A percentile compares a stretch with the other conserved stretches of the same genome.
These are phyloP conservation scores for Curvularia sp. DNA, from an alignment of 2,329 filamentous ascomycete genomes.

Conservation along the genomic window DNA sequence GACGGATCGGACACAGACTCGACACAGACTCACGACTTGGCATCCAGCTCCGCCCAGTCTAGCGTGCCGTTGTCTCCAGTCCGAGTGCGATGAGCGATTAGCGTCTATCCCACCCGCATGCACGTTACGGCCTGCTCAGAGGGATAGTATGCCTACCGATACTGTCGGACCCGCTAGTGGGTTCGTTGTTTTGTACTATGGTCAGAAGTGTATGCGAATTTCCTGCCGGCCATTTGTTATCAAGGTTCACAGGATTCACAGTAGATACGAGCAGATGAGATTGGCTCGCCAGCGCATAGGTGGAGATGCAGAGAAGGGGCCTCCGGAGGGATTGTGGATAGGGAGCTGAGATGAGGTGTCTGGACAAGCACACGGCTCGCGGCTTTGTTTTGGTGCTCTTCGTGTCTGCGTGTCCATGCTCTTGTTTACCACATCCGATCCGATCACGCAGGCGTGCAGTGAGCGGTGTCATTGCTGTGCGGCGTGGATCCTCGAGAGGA, in stretches of 20 bases:
- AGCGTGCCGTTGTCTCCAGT: background rate
- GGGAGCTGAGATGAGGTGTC: background rate
- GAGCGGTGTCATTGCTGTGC: conserved; percentile 1
- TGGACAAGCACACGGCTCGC: background rate
- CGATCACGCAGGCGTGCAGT: background rate
- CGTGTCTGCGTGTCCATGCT: background rate
- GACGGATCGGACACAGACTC: background rate
- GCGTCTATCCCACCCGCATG: background rate
- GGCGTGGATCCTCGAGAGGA: conserved; percentile 8
- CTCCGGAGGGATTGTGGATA: background rate
- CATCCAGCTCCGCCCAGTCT: background rate
- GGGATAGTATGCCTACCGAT: background rate
- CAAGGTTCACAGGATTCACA: conserved; percentile 15
- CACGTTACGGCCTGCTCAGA: background rate
- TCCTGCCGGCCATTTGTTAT: conserved; percentile 16
- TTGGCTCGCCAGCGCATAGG: conserved; percentile 19
- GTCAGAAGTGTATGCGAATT: conserved; percentile 11
- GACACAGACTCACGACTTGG: background rate
- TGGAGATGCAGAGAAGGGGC: conserved; percentile 3
- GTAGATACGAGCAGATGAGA: conserved; percentile 24
- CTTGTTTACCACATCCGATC: background rate
- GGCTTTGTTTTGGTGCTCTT: background rate
- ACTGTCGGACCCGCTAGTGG: background rate
- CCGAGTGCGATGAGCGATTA: background rate
- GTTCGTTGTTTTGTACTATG: conserved; percentile 11